These are phyloP conservation scores for Rhizopus arrhizus DNA, from an alignment of 371 early-diverging fungal species.

Conservation along the genomic window DNA sequence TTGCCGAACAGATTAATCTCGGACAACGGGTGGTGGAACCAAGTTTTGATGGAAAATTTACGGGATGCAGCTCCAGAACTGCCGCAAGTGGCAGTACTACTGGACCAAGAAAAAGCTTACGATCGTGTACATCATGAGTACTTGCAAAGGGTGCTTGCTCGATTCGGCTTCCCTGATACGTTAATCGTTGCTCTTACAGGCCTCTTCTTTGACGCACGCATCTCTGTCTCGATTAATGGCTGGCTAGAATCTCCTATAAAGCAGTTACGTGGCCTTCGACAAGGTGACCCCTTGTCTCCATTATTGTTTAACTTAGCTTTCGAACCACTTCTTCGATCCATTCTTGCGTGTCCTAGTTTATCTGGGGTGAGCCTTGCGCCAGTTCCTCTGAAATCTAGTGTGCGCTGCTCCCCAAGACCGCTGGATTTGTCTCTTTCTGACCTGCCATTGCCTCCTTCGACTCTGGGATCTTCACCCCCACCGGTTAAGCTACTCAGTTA, in stretches of 20 bases:
- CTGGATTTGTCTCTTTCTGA: too few relatives aligned
- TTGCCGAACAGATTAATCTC: constrained; percentile 20
- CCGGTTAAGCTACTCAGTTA: constrained; percentile 20
- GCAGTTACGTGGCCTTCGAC: constrained; percentile 24
- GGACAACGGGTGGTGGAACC: constrained; percentile 22
- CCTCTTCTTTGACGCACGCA: constrained; percentile 22
- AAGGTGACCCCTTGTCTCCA: constrained; percentile 26
- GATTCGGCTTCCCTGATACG: constrained; percentile 14
- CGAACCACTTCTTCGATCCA: constrained; percentile 24
- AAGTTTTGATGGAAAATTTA: constrained; percentile 15
- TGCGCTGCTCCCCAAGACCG: too few relatives aligned
- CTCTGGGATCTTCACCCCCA: neutral
- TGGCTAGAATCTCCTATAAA: constrained; percentile 6
- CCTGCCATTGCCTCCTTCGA: too few relatives aligned
- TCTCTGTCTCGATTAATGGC: constrained; percentile 20
- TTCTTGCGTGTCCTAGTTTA: neutral
- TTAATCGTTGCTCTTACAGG: neutral
- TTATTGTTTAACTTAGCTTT: constrained; percentile 28
- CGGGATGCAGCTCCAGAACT: neutral
- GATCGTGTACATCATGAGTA: constrained; percentile 33
- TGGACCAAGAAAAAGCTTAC: constrained; percentile 32
- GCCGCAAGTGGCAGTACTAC: constrained; percentile 1
- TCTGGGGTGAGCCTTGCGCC: too few relatives aligned
- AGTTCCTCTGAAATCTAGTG: too few relatives aligned
- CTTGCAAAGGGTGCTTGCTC: neutral